These are phyloP conservation scores for Astragalus membranaceus DNA, from an alignment of 306 rosid species.

Conservation along the genomic window DNA sequence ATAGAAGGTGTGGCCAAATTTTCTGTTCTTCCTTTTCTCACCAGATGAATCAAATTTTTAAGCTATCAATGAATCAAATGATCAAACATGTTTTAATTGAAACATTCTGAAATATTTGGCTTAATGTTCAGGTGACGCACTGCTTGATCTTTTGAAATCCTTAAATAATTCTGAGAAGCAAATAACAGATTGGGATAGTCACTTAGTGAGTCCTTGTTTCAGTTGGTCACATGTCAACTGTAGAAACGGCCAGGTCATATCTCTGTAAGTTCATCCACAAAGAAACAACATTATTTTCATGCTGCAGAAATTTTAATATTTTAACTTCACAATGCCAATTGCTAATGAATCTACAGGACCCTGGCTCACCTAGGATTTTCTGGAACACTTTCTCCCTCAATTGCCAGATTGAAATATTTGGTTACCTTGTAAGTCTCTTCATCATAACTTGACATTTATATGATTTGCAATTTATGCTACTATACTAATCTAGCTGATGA, in stretches of 20 bases:
- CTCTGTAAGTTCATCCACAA: constrained; percentile 59
- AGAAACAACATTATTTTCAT: neutral
- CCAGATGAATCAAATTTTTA: neutral
- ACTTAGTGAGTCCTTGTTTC: constrained; percentile 79
- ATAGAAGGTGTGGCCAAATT: constrained; percentile 59
- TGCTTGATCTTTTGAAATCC: constrained; percentile 45
- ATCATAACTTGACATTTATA: neutral
- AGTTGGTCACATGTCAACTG: constrained; percentile 86
- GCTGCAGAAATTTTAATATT: neutral
- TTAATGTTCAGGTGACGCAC: constrained; percentile 64
- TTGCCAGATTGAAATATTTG: constrained; percentile 63
- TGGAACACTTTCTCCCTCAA: constrained; percentile 76
- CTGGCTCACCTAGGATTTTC: constrained; percentile 66
- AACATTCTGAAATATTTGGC: constrained; percentile 5
- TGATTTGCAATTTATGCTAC: neutral
- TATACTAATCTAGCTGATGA: neutral
- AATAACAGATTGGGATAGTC: constrained; percentile 58
- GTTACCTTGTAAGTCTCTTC: constrained; percentile 64
- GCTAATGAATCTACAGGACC: constrained; percentile 50
- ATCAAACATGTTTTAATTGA: neutral
- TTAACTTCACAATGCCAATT: constrained; percentile 23
- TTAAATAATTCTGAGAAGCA: constrained; percentile 63
- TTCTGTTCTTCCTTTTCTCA: neutral
- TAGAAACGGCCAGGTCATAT: constrained; percentile 62
- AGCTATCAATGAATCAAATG: neutral